phyloP scores from a whole-genome alignment of 805 yeast species.

The Candida ponderosae region DNA sequence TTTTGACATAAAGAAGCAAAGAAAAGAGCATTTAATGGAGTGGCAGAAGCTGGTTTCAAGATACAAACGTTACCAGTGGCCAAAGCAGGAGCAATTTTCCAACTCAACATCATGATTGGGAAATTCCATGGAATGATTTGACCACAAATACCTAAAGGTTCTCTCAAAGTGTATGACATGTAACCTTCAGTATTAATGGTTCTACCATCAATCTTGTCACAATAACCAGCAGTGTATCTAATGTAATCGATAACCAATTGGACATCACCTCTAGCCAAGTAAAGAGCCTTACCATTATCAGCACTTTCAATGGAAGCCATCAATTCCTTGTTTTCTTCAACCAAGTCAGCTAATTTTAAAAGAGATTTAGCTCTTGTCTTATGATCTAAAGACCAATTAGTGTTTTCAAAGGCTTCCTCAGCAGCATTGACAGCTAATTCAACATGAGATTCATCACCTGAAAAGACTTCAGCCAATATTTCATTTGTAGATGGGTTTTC shows the following conservation, averaged over 20 bases:
- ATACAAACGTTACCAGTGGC: conserved; percentile 72
- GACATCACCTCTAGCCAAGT: conserved; percentile 61
- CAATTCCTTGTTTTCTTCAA: conserved; percentile 56
- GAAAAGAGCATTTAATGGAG: conserved; percentile 66
- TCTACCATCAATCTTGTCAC: conserved; percentile 63
- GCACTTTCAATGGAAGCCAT: conserved; percentile 63
- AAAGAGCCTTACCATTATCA: conserved; percentile 72
- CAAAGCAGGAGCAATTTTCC: conserved; percentile 77
- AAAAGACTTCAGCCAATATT: conserved; percentile 34
- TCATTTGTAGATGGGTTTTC: conserved; percentile 60
- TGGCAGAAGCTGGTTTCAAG: conserved; percentile 69
- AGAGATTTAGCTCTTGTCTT: conserved; percentile 43
- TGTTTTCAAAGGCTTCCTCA: conserved; percentile 44
- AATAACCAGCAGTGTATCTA: conserved; percentile 67
- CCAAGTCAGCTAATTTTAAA: conserved; percentile 56
- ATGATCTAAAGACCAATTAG: conserved; percentile 58
- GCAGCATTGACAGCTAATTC: conserved; percentile 33
- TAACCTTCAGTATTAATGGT: conserved; percentile 59
- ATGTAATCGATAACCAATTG: conserved; percentile 55
- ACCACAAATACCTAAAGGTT: conserved; percentile 78
- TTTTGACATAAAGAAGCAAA: conserved; percentile 54
- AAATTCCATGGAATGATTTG: conserved; percentile 84
- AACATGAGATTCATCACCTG: conserved; percentile 13
- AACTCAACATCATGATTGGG: conserved; percentile 71
- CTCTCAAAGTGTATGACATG: conserved; percentile 59